phyloP scores from a whole-genome alignment of 495 filamentous ascomycete genomes.

The Astrothelium macrocarpum region DNA sequence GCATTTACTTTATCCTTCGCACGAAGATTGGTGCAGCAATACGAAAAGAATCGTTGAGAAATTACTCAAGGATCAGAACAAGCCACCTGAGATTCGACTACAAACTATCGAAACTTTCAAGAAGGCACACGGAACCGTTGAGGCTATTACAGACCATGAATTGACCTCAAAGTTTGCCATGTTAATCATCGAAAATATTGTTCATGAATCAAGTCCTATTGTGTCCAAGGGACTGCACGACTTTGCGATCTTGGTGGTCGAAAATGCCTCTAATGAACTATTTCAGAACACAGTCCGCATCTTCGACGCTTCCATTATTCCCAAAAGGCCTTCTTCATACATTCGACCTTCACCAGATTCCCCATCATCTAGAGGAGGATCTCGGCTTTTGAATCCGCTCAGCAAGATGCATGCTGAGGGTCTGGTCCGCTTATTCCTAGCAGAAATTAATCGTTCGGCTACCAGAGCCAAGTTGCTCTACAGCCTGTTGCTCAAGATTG shows the following conservation, averaged over 20 bases:
- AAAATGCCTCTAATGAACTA: constrained; percentile 28
- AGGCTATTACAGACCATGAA: constrained; percentile 31
- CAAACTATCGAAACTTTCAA: constrained; percentile 47
- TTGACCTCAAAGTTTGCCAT: constrained; percentile 37
- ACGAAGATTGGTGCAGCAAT: constrained; percentile 55
- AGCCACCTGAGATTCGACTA: constrained; percentile 58
- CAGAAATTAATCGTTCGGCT: neutral
- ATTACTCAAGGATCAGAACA: constrained; percentile 54
- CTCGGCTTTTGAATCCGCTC: neutral
- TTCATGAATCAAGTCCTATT: constrained; percentile 38
- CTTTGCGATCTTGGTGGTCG: constrained; percentile 42
- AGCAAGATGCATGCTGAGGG: constrained; percentile 1
- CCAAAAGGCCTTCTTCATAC: neutral
- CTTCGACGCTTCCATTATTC: constrained; percentile 27
- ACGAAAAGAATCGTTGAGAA: constrained; percentile 50
- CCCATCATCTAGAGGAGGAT: neutral
- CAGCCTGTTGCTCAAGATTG: constrained; percentile 48
- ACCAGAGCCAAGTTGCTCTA: neutral
- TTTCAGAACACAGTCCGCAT: constrained; percentile 46
- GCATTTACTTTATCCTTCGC: constrained; percentile 61
- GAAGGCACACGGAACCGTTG: constrained; percentile 50
- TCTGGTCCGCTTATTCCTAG: neutral
- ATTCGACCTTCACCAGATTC: neutral
- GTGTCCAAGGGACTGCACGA: constrained; percentile 36
- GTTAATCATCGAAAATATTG: constrained; percentile 45